Evolutionary conservation across 306 rosid genomes (phyloP), one percentile per base, ranked within the genome.

Genomic region (Castanospermum australe): DNA sequence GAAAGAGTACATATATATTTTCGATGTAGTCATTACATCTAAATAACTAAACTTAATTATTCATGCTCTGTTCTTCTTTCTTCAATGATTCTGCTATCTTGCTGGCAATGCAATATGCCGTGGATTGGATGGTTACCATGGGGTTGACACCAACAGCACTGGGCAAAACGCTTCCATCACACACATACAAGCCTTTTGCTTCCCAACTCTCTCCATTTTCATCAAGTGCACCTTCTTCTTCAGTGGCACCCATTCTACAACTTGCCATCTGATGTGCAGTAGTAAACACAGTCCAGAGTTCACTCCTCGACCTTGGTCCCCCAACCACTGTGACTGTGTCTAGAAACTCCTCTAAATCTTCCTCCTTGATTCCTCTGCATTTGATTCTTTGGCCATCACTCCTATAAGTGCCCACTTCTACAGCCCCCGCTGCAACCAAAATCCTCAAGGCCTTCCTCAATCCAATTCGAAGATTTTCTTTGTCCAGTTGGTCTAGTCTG

Each of bases 181-280:
- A 95, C 2, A 87, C 96, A 82, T 74, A 93, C 81, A 95, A 81
- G 1, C 95, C 92, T 79, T 86, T 74, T 64, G 98, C 99, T 83
- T 95, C 99, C 98, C 97, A 95, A 35, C 97, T 86, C 61, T 91
- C 94, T 45, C 97, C 99, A 59, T 87, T 91, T 73, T 82, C 92
- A 82, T 95, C 92, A 45, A 95, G 81, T 28, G 90, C 99, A 32
- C 98, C 98, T 41, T 85, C 91, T 70, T 84, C 83, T 77, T 88
- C 88, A 18, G 61, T 87, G 4, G 85, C 81, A 2, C 98, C 93
- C 92, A 95, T 90, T 33, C 89, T 89, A 63, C 98, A 93, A 74
- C 88, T 90, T 76, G 95, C 77, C 95, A 93, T 90, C 75, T 91
- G 98, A 84, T 93, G 98, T 17, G 98, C 98, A 13, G 88, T 55